Percentiles rank a stretch among this genome's conserved stretches.
These are phyloP conservation scores for Saccharomyces eubayanus DNA, from an alignment of 805 yeast genomes.

Conservation along the genomic window DNA sequence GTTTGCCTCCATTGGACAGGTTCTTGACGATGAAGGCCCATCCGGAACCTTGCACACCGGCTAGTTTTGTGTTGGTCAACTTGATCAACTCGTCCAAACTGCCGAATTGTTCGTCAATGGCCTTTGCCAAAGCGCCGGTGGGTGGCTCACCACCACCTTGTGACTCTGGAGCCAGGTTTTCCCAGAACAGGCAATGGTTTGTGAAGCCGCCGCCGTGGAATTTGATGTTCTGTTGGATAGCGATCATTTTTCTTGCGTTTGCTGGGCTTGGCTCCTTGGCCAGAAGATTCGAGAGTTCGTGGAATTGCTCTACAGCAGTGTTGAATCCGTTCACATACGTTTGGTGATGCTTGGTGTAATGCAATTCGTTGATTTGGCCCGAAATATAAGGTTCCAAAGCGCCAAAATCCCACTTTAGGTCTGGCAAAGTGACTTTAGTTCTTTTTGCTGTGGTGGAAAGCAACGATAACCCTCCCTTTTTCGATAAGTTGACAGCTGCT, in stretches of 20 bases:
- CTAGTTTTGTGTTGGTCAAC: slow-evolving; percentile 60
- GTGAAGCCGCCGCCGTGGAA: slow-evolving; percentile 90
- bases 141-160: slow-evolving; percentile 65
- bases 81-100: slow-evolving; percentile 58
- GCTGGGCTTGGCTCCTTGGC: slow-evolving; percentile 44
- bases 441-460: slow-evolving; percentile 25
- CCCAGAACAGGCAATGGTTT: slow-evolving; percentile 85
- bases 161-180: slow-evolving; percentile 68
- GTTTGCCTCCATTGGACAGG: slow-evolving; percentile 53
- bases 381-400: slow-evolving; percentile 83
- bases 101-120: slow-evolving; percentile 60
- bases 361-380: slow-evolving; percentile 78
- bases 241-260: slow-evolving; percentile 26
- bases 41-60: slow-evolving; percentile 90
- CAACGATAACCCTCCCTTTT: neutral
- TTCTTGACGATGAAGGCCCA: slow-evolving; percentile 90
- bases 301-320: slow-evolving; percentile 63
- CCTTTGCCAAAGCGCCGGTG: slow-evolving; percentile 49
- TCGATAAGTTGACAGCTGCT: slow-evolving; percentile 13
- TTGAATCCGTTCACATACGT: slow-evolving; percentile 84
- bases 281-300: slow-evolving; percentile 52
- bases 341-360: slow-evolving; percentile 87
- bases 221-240: slow-evolving; percentile 65
- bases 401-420: slow-evolving; percentile 72
- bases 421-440: slow-evolving; percentile 70